Percentiles rank a stretch among this genome's conserved stretches.
These are phyloP conservation scores for Cicer arietinum DNA, from an alignment of 306 rosid genomes.

Conservation along the genomic window DNA sequence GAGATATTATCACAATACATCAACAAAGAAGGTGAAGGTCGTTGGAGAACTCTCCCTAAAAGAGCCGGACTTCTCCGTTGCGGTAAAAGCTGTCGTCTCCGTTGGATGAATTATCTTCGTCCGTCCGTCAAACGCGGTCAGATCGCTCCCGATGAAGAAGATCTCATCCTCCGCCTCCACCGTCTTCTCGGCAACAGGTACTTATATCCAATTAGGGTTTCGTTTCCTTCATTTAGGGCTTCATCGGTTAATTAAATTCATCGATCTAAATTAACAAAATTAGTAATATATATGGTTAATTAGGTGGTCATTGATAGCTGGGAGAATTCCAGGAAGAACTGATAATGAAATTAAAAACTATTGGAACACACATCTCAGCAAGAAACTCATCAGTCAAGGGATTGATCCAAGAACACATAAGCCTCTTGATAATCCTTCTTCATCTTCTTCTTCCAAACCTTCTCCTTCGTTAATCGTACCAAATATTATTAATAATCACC, in stretches of 20 bases:
- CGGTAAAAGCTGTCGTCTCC: constrained; percentile 93
- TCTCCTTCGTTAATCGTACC: background rate
- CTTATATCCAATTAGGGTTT: constrained; percentile 9
- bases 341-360: constrained; percentile 91
- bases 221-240: background rate
- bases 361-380: constrained; percentile 94
- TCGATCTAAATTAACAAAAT: background rate
- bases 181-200: constrained; percentile 80
- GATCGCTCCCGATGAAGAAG: constrained; percentile 91
- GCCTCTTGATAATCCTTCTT: constrained; percentile 50
- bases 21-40: constrained; percentile 78
- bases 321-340: constrained; percentile 90
- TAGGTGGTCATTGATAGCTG: constrained; percentile 93
- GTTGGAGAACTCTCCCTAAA: constrained; percentile 84
- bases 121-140: constrained; percentile 90
- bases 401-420: constrained; percentile 93
- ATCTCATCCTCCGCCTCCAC: constrained; percentile 93
- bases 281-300: background rate
- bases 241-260: background rate
- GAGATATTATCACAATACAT: constrained; percentile 60
- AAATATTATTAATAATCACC: background rate
- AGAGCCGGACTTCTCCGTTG: constrained; percentile 83
- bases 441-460: background rate
- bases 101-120: constrained; percentile 97
- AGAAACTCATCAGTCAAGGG: constrained; percentile 87